These are phyloP conservation scores for Debaryomyces hansenii DNA, from an alignment of 805 yeast species.

Conservation along the genomic window DNA sequence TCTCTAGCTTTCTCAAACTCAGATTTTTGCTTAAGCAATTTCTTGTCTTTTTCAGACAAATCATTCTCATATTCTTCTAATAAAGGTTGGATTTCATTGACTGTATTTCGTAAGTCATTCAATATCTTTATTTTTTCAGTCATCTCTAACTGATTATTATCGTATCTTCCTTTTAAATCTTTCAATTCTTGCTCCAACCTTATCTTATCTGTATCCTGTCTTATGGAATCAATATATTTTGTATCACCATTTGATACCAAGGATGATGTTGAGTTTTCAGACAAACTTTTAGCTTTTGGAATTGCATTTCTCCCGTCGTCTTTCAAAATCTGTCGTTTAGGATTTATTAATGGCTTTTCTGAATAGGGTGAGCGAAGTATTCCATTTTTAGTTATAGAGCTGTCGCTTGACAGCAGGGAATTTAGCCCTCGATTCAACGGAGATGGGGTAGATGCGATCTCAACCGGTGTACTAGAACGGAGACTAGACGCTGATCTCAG, in stretches of 20 bases:
- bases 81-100: conserved; percentile 49
- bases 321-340: not conserved
- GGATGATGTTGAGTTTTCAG: not conserved
- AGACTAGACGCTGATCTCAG: not conserved
- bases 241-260: not conserved
- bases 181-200: conserved; percentile 16
- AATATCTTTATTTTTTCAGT: conserved; percentile 46
- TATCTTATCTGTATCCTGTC: conserved; percentile 1
- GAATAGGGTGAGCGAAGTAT: not conserved
- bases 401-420: conserved; percentile 1
- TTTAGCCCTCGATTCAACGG: conserved; percentile 4
- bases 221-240: not conserved
- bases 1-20: conserved; percentile 54
- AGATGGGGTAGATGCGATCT: conserved; percentile 2
- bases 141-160: conserved; percentile 27
- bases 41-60: conserved; percentile 44
- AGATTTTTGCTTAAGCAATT: conserved; percentile 44
- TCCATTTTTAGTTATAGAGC: not conserved
- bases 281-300: not conserved
- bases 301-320: not conserved
- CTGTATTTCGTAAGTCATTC: conserved; percentile 47
- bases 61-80: conserved; percentile 48
- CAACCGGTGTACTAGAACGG: not conserved
- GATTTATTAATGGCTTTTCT: not conserved
- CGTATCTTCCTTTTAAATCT: conserved; percentile 24